phyloP scores from a whole-genome alignment of 192 early-diverging fungal species.

The Backusella westeae region DNA sequence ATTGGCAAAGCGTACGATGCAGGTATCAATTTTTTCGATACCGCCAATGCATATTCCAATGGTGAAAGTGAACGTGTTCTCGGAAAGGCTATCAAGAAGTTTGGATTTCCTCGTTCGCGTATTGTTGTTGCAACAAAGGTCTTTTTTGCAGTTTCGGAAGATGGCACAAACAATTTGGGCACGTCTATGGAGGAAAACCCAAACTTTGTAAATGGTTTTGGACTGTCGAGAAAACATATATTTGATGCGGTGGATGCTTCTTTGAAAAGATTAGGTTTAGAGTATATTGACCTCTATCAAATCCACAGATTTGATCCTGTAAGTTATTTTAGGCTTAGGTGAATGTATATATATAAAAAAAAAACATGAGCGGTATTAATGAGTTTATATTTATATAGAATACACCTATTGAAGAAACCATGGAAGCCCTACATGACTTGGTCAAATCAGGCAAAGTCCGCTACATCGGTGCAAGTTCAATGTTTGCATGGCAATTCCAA shows the following conservation, averaged over 20 bases:
- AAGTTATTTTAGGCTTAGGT: neutral
- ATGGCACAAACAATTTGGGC: conserved; percentile 15
- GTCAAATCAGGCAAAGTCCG: conserved; percentile 42
- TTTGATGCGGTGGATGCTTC: conserved; percentile 31
- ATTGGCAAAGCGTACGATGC: conserved; percentile 36
- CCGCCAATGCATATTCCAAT: conserved; percentile 23
- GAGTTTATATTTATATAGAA: conserved; percentile 13
- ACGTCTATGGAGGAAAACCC: neutral
- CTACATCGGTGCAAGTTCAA: conserved; percentile 35
- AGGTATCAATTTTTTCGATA: conserved; percentile 38
- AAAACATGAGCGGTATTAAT: neutral
- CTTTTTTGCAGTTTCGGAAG: conserved; percentile 16
- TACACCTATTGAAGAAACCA: conserved; percentile 45
- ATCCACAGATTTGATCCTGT: conserved; percentile 41
- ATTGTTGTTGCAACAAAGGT: conserved; percentile 38
- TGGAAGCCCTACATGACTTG: conserved; percentile 39
- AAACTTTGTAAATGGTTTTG: conserved; percentile 17
- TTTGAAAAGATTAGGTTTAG: conserved; percentile 22
- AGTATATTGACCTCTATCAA: conserved; percentile 56
- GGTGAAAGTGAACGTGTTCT: conserved; percentile 32
- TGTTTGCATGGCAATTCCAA: conserved; percentile 46
- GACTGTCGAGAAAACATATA: conserved; percentile 33
- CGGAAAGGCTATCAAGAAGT: conserved; percentile 34
- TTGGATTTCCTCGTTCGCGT: conserved; percentile 30
- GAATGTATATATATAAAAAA: too few relatives aligned